Evolutionary conservation across 805 yeast genomes (phyloP).

Genomic region (Kodamaea nitidulidarum): DNA sequence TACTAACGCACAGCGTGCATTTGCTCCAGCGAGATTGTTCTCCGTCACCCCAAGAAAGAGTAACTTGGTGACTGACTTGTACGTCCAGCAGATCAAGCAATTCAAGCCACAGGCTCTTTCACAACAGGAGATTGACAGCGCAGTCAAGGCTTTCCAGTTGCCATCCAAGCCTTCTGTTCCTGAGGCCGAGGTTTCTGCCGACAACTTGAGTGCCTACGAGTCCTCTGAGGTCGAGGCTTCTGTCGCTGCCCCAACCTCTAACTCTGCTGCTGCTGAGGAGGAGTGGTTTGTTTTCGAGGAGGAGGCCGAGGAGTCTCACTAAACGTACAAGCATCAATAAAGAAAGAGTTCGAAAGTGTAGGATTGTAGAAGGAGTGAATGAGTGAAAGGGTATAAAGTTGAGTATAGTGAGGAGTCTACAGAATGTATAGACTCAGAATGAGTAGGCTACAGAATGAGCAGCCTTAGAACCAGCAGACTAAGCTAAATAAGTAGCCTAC

Average conservation of each 20-base stretch:
- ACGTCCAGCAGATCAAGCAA: conserved; percentile 79
- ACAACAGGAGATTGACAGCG: conserved; percentile 69
- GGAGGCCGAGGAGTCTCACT: conserved; percentile 54
- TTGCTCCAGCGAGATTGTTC: conserved; percentile 38
- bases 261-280: conserved; percentile 48
- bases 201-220: conserved; percentile 68
- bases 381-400: neutral
- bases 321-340: neutral
- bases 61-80: conserved; percentile 77
- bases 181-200: conserved; percentile 61
- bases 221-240: conserved; percentile 68
- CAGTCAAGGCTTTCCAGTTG: conserved; percentile 77
- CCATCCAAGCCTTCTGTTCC: conserved; percentile 81
- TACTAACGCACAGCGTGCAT: conserved; percentile 22
- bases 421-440: too few species aligned
- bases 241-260: conserved; percentile 22
- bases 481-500: too few species aligned
- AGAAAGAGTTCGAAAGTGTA: neutral
- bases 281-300: conserved; percentile 83
- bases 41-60: conserved; percentile 40
- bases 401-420: neutral
- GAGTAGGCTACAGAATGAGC: too few species aligned
- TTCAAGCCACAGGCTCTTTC: conserved; percentile 81
- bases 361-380: neutral
- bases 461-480: too few species aligned